These are phyloP conservation scores for Blumeriella jaapii DNA, from an alignment of 2,329 filamentous ascomycete species.

Conservation along the genomic window DNA sequence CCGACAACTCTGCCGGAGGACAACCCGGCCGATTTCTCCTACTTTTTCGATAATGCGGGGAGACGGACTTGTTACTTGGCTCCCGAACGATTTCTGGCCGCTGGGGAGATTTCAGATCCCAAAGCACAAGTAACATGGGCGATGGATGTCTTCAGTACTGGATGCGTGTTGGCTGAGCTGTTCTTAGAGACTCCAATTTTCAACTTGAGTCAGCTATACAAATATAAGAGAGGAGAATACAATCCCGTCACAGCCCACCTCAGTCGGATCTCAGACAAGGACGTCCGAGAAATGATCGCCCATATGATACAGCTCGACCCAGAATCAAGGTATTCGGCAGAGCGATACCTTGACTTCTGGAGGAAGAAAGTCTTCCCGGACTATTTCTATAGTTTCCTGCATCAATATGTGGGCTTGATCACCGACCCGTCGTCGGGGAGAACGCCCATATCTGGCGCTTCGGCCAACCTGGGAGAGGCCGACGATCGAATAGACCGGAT, in stretches of 20 bases:
- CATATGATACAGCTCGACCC: slow-evolving; percentile 97
- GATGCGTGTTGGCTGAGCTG: slow-evolving; percentile 92
- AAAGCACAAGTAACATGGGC: slow-evolving; percentile 68
- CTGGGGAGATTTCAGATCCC: slow-evolving; percentile 52
- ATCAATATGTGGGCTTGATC: slow-evolving; percentile 94
- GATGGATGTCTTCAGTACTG: slow-evolving; percentile 97
- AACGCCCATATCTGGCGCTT: slow-evolving; percentile 53
- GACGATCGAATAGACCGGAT: slow-evolving; percentile 92
- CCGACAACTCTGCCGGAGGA: slow-evolving; percentile 89
- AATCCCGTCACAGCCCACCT: slow-evolving; percentile 74
- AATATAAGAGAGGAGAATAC: slow-evolving; percentile 86
- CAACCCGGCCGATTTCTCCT: slow-evolving; percentile 94
- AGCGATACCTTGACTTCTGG: slow-evolving; percentile 90
- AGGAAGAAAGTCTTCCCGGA: slow-evolving; percentile 84
- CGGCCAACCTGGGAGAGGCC: slow-evolving; percentile 68
- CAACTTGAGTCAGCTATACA: slow-evolving; percentile 89
- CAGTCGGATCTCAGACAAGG: slow-evolving; percentile 75
- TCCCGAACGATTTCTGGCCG: slow-evolving; percentile 76
- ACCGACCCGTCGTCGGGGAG: slow-evolving; percentile 81
- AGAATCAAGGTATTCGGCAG: slow-evolving; percentile 80
- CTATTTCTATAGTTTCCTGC: slow-evolving; percentile 95
- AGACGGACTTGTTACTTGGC: slow-evolving; percentile 90
- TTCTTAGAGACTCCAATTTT: slow-evolving; percentile 96
- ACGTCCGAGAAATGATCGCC: slow-evolving; percentile 76
- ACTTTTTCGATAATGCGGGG: slow-evolving; percentile 91